Conservation (phyloP, 139 green algal species). For the Diplosphaera chodatii region DNA sequence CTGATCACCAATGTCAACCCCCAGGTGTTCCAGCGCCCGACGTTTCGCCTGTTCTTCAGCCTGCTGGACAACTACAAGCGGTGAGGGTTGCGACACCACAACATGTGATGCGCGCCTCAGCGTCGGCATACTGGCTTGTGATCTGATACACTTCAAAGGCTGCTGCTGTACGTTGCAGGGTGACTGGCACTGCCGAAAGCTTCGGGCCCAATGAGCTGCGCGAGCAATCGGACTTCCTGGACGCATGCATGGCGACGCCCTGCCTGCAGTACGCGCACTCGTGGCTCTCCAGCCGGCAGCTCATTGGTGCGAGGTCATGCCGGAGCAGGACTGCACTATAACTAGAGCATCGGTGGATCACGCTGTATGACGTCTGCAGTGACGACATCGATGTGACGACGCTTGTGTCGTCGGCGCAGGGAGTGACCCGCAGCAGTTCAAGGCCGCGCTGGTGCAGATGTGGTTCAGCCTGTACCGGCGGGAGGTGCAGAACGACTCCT, state of each 20-base stretch:
- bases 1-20: slow-evolving; percentile 47
- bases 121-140: too few species aligned
- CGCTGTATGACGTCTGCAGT: too few species aligned
- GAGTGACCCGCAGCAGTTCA: neutral
- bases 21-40: slow-evolving; percentile 30
- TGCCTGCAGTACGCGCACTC: slow-evolving; percentile 50
- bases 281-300: slow-evolving; percentile 11
- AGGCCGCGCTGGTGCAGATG: slow-evolving; percentile 18
- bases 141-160: too few species aligned
- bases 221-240: slow-evolving; percentile 50
- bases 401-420: too few species aligned
- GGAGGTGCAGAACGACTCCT: slow-evolving; percentile 41
- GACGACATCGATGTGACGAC: too few species aligned
- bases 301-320: neutral
- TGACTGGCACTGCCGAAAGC: slow-evolving; percentile 24
- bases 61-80: slow-evolving; percentile 62
- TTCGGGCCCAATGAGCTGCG: slow-evolving; percentile 20
- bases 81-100: too few species aligned
- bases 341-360: too few species aligned
- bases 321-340: too few species aligned
- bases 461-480: slow-evolving; percentile 46
- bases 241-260: slow-evolving; percentile 28
- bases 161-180: slow-evolving; percentile 11
- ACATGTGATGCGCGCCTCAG: too few species aligned
- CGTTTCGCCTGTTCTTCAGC: slow-evolving; percentile 46